These are phyloP conservation scores for Harringtonia lauricola DNA, from an alignment of 2,329 filamentous ascomycete species.

Conservation along the genomic window DNA sequence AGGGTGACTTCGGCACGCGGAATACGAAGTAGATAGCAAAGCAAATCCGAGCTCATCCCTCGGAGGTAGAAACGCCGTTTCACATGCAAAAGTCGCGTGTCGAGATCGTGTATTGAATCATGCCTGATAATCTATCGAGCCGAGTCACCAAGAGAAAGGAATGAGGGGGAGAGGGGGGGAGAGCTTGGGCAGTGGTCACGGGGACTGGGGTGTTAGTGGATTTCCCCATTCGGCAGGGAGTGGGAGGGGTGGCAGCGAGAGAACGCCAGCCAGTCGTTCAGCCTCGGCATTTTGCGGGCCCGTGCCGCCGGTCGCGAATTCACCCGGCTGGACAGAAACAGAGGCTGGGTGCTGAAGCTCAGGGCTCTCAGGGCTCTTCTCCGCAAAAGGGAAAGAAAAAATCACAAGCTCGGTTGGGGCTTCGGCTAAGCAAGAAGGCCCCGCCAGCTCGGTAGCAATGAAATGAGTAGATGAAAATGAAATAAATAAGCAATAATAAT, in stretches of 20 bases:
- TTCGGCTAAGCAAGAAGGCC: constrained; percentile 29
- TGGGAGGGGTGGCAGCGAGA: neutral
- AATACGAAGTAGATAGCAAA: too few relatives aligned
- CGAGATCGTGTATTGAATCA: too few relatives aligned
- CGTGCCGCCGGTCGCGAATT: constrained; percentile 4
- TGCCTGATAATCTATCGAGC: constrained; percentile 1
- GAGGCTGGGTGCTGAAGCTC: neutral
- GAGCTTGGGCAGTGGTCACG: neutral
- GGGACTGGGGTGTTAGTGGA: neutral
- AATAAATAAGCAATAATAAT: neutral
- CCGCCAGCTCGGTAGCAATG: neutral
- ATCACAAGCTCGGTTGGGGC: constrained; percentile 45
- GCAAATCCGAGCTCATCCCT: too few relatives aligned
- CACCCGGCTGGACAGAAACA: neutral
- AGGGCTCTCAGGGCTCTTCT: too few relatives aligned
- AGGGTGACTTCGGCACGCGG: too few relatives aligned
- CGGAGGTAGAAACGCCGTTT: too few relatives aligned
- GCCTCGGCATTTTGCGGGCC: constrained; percentile 12
- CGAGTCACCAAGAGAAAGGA: too few relatives aligned
- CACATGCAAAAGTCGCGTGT: too few relatives aligned
- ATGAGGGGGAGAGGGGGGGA: neutral
- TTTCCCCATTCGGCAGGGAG: neutral
- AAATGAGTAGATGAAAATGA: neutral
- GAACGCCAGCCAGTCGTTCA: neutral
- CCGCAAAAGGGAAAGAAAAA: constrained; percentile 17